A percentile compares a stretch with the other conserved stretches of the same genome.
phyloP scores from a whole-genome alignment of 2,329 filamentous ascomycete species.

The Colletotrichum australisinense region DNA sequence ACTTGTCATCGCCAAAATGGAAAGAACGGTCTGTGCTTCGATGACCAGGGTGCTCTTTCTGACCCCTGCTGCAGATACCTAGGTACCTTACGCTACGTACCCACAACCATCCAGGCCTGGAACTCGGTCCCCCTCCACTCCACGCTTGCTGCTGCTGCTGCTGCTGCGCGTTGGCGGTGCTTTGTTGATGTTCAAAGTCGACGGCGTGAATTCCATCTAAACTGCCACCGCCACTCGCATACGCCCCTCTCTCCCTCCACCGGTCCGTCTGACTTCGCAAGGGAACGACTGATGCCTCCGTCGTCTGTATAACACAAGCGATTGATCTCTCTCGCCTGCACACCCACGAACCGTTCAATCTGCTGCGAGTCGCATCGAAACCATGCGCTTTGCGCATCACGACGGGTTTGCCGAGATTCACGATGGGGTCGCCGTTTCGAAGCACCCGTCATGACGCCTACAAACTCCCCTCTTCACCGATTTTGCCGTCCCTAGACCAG shows the following conservation, averaged over 20 bases:
- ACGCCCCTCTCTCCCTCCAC: neutral
- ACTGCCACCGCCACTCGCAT: slow-evolving; percentile 1
- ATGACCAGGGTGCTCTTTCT: neutral
- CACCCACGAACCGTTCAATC: slow-evolving; percentile 35
- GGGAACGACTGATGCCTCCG: neutral
- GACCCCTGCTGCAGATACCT: neutral
- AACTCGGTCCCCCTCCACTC: neutral
- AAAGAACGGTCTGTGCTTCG: neutral
- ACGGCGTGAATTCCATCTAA: neutral
- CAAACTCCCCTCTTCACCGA: slow-evolving; percentile 62
- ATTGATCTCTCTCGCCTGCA: neutral
- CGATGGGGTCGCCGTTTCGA: slow-evolving; percentile 47
- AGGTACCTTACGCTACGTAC: neutral
- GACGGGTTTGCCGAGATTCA: slow-evolving; percentile 43
- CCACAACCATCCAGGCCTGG: too few species aligned
- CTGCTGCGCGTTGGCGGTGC: neutral
- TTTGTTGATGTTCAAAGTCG: slow-evolving; percentile 10
- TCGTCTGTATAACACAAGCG: neutral
- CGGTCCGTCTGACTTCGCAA: neutral
- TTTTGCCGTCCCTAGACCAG: slow-evolving; percentile 63
- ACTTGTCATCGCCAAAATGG: neutral
- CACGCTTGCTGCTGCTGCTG: neutral
- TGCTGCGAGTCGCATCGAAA: slow-evolving; percentile 44
- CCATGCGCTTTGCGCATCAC: slow-evolving; percentile 62
- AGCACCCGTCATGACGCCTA: slow-evolving; percentile 43